Evolutionary conservation across 257 asterid genomes (phyloP).

Genomic region (Coffea canephora): DNA sequence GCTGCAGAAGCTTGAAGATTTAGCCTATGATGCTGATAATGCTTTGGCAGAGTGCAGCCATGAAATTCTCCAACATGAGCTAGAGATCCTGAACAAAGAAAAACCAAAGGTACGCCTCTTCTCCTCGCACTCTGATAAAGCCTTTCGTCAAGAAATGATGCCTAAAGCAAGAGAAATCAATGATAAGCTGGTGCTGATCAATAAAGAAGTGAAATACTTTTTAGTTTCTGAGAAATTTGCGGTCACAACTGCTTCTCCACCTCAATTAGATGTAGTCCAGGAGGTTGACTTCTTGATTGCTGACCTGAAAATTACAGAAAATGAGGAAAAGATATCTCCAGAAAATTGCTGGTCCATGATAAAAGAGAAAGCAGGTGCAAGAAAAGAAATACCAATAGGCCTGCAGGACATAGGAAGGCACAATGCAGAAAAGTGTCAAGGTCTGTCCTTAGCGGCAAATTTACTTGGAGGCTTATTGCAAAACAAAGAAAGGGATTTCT

Average conservation of each 20-base stretch:
- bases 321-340: background rate
- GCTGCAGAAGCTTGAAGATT: background rate
- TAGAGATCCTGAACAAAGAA: background rate
- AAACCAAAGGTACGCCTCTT: background rate
- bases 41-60: background rate
- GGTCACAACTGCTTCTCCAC: background rate
- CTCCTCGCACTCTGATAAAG: background rate
- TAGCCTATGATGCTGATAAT: background rate
- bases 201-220: background rate
- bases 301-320: background rate
- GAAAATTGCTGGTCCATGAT: background rate
- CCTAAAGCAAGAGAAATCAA: background rate
- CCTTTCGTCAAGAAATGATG: background rate
- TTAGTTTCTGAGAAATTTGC: background rate
- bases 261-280: background rate
- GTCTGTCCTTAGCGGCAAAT: no score
- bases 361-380: background rate
- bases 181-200: background rate
- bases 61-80: background rate
- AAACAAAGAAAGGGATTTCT: background rate
- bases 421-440: background rate
- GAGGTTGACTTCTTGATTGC: background rate
- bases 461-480: background rate
- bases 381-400: background rate
- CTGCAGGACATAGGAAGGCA: conserved; percentile 1